A percentile compares a stretch with the other conserved stretches of the same genome.
Evolutionary conservation across 148 eudicot genomes (phyloP).

Genomic region (Fagopyrum tataricum): DNA sequence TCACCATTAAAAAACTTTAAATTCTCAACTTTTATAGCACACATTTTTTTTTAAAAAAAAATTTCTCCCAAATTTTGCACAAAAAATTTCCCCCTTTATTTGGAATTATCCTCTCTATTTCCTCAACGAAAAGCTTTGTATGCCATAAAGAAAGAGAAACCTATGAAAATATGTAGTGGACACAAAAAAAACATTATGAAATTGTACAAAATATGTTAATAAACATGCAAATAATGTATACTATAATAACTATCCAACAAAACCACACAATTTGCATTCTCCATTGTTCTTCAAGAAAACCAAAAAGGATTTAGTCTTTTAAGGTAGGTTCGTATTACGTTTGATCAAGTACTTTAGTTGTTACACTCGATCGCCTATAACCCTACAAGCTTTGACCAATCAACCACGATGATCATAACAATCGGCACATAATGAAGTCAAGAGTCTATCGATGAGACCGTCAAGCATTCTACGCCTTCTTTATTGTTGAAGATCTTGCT

Average conservation of each 20-base stretch:
- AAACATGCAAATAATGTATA: not conserved
- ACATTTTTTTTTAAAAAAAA: too few relatives aligned
- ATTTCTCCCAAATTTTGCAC: too few relatives aligned
- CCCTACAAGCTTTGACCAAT: not conserved
- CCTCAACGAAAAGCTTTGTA: not conserved
- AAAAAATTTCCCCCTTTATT: not conserved
- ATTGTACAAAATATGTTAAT: not conserved
- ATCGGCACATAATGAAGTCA: too few relatives aligned
- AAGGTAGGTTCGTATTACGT: not conserved
- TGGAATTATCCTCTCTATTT: not conserved
- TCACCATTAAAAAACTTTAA: not conserved
- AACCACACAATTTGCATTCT: not conserved
- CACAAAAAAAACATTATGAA: not conserved
- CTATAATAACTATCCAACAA: not conserved
- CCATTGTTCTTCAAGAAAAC: not conserved
- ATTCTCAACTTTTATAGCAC: not conserved
- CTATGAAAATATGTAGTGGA: too few relatives aligned
- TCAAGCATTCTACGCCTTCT: slow-evolving; percentile 29
- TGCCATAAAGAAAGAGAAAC: not conserved
- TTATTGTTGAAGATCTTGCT: slow-evolving; percentile 35
- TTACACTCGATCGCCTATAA: too few relatives aligned
- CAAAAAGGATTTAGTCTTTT: not conserved
- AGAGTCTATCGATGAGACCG: not conserved
- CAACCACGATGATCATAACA: not conserved
- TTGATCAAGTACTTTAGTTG: not conserved